Evolutionary conservation across 164 flowering plant genomes (phyloP).

Genomic region (Houttuynia cordata): DNA sequence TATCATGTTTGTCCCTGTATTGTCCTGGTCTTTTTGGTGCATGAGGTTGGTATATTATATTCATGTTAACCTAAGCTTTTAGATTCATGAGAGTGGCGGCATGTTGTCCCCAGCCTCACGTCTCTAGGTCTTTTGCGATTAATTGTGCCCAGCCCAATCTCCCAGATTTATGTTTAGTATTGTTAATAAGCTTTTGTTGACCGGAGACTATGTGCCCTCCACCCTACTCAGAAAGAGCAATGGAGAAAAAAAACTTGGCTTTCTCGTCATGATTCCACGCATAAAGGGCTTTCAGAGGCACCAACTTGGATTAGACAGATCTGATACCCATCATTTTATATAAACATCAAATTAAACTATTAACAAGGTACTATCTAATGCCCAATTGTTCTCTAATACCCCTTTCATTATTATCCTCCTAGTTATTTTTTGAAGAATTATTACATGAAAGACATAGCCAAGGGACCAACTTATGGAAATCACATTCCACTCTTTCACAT

Average conservation of each 20-base stretch:
- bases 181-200: background rate
- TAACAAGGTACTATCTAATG: too few relatives aligned
- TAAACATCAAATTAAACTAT: background rate
- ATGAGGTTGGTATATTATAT: background rate
- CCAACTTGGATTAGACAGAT: background rate
- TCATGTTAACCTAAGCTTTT: slow-evolving; percentile 2
- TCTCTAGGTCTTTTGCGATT: slow-evolving; percentile 6
- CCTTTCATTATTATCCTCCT: background rate
- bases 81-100: slow-evolving; percentile 5
- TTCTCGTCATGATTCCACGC: background rate
- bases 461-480: too few relatives aligned
- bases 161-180: slow-evolving; percentile 5
- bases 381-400: too few relatives aligned
- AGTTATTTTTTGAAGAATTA: too few relatives aligned
- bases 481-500: too few relatives aligned
- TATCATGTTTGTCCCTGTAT: slow-evolving; percentile 8
- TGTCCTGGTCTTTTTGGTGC: background rate
- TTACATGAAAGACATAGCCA: too few relatives aligned
- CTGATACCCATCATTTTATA: background rate
- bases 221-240: background rate
- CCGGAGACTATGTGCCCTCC: background rate
- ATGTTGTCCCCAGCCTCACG: slow-evolving; percentile 7
- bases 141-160: slow-evolving; percentile 6
- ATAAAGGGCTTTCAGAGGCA: too few relatives aligned
- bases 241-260: background rate